phyloP scores from a whole-genome alignment of 106 monocot species.

The Dioscorea zingiberensis region DNA sequence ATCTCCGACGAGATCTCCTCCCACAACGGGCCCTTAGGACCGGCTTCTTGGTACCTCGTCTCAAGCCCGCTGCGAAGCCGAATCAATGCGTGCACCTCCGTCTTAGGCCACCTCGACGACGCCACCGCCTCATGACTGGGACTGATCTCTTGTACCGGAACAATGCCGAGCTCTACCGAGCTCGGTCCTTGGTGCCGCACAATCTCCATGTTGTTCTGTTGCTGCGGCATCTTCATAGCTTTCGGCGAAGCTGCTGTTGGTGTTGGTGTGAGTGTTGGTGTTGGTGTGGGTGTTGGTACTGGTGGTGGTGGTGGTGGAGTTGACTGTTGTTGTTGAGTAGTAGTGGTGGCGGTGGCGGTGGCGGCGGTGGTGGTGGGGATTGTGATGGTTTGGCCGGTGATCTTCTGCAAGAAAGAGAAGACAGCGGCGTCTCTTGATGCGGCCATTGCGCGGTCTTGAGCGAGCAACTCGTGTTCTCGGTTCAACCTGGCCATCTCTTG shows the following conservation, averaged over 20 bases:
- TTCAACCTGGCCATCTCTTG: slow-evolving; percentile 67
- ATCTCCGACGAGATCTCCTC: slow-evolving; percentile 74
- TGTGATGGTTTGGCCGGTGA: slow-evolving; percentile 32
- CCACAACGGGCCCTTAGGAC: slow-evolving; percentile 79
- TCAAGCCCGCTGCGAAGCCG: slow-evolving; percentile 51
- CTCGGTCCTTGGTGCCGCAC: not conserved
- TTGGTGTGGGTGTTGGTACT: no score
- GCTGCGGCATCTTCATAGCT: no score
- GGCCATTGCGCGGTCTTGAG: slow-evolving; percentile 55
- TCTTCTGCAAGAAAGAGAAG: slow-evolving; percentile 62
- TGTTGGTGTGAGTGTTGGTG: no score
- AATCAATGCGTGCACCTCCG: slow-evolving; percentile 72
- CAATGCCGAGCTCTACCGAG: slow-evolving; percentile 4
- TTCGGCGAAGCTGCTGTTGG: no score
- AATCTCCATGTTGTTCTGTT: not conserved
- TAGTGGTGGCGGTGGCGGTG: slow-evolving; percentile 5
- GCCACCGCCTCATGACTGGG: no score
- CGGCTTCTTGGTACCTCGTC: slow-evolving; percentile 54
- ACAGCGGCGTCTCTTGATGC: slow-evolving; percentile 59
- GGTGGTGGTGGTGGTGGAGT: not conserved
- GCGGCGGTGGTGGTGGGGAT: slow-evolving; percentile 20
- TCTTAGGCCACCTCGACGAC: slow-evolving; percentile 72
- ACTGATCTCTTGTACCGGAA: not conserved
- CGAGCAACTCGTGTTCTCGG: slow-evolving; percentile 57
- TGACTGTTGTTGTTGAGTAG: not conserved